Evolutionary conservation across 257 asterid genomes (phyloP).

Genomic region (Rubia yunnanensis): DNA sequence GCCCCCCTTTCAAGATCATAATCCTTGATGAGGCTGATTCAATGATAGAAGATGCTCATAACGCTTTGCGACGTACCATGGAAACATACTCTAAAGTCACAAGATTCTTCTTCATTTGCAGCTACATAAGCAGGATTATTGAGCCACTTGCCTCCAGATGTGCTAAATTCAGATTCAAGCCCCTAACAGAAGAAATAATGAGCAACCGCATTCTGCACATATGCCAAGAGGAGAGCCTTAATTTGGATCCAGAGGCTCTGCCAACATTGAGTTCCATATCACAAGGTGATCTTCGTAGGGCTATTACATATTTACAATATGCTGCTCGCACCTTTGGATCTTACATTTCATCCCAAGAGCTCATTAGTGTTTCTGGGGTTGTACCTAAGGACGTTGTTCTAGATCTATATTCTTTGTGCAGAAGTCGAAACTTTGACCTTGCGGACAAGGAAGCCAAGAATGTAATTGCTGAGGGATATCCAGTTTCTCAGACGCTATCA

Average conservation of each 20-base stretch:
- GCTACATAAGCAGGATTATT: constrained; percentile 57
- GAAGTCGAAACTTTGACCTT: constrained; percentile 65
- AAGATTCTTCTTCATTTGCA: too few relatives aligned
- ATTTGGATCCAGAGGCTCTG: constrained; percentile 87
- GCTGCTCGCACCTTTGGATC: constrained; percentile 97
- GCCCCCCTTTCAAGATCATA: constrained; percentile 90
- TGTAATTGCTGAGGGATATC: constrained; percentile 91
- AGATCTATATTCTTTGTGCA: constrained; percentile 61
- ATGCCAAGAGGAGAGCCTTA: constrained; percentile 80
- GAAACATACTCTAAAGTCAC: too few relatives aligned
- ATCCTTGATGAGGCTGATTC: constrained; percentile 98
- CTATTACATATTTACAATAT: constrained; percentile 87
- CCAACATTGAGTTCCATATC: constrained; percentile 78
- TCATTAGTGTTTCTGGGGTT: constrained; percentile 84
- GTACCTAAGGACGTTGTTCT: constrained; percentile 59
- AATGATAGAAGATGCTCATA: constrained; percentile 99
- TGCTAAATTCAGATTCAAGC: constrained; percentile 94
- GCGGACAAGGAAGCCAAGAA: constrained; percentile 80
- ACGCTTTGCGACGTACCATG: too few relatives aligned
- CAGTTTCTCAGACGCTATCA: constrained; percentile 76
- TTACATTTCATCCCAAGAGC: constrained; percentile 63
- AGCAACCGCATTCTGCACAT: constrained; percentile 61
- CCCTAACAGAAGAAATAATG: constrained; percentile 92
- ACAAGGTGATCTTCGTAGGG: constrained; percentile 92
- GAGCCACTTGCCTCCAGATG: constrained; percentile 99